Percentiles rank a stretch among this genome's conserved stretches.
Conservation (phyloP, 768 basidiomycete species). For the Mrakia blollopis region DNA sequence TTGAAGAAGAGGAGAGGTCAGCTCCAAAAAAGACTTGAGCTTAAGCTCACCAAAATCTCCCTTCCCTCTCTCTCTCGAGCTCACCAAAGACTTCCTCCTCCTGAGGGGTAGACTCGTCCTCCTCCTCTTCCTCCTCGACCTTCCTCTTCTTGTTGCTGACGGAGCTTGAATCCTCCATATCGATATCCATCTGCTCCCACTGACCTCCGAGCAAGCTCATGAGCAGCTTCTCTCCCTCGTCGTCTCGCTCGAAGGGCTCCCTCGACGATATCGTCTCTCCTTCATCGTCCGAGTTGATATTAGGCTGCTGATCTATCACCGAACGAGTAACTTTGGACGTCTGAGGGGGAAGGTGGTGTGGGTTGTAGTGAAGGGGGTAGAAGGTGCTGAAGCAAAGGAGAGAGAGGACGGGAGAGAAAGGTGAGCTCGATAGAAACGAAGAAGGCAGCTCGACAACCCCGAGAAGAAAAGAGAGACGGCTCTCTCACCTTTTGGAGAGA, state of each 20-base stretch:
- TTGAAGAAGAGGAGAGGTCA: not conserved
- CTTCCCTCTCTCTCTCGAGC: not conserved
- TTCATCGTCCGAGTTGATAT: not conserved
- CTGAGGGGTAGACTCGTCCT: not conserved
- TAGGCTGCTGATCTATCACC: not conserved
- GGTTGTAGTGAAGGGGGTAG: not conserved
- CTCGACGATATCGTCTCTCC: too few relatives aligned
- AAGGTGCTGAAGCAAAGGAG: not conserved
- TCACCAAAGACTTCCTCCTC: slow-evolving; percentile 11
- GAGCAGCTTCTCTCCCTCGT: slow-evolving; percentile 1
- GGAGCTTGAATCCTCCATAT: not conserved
- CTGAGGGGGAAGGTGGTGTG: slow-evolving; percentile 4
- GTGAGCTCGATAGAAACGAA: not conserved
- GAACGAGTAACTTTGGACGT: not conserved
- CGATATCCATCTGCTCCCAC: not conserved
- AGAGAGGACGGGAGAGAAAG: not conserved
- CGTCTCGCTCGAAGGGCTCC: not conserved
- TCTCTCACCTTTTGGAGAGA: not conserved
- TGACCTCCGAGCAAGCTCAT: not conserved
- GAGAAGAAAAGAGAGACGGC: not conserved
- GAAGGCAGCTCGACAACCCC: not conserved
- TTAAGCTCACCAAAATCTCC: not conserved
- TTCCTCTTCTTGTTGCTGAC: not conserved
- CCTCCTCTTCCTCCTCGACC: not conserved
- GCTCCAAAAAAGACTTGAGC: not conserved